Conservation (phyloP, 768 basidiomycete genomes). For the Termitomyces sp. region DNA sequence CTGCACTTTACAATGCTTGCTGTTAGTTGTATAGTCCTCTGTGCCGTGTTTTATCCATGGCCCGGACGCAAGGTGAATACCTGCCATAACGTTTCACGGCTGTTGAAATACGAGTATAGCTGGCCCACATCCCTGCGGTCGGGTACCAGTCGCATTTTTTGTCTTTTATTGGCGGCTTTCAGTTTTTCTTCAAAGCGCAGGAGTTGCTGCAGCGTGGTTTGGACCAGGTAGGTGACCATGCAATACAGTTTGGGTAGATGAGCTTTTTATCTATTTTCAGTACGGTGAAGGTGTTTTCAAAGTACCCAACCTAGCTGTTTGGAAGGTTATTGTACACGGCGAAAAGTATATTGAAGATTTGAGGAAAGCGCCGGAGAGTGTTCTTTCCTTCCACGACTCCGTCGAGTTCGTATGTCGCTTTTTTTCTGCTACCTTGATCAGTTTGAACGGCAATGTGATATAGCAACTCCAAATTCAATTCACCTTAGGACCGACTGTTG, state of each 20-base stretch:
- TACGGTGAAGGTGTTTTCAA: constrained; percentile 16
- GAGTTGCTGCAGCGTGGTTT: constrained; percentile 20
- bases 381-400: not conserved
- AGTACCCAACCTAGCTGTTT: constrained; percentile 13
- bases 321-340: constrained; percentile 32
- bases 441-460: no score
- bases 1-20: no score
- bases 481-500: not conserved
- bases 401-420: not conserved
- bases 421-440: no score
- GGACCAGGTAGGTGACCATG: constrained; percentile 12
- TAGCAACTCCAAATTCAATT: not conserved
- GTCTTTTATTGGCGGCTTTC: constrained; percentile 13
- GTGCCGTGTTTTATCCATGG: not conserved
- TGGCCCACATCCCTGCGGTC: constrained; percentile 17
- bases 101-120: not conserved
- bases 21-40: not conserved
- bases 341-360: constrained; percentile 23
- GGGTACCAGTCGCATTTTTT: constrained; percentile 18
- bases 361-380: not conserved
- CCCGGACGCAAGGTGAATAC: not conserved
- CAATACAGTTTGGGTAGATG: not conserved
- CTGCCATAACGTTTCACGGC: no score
- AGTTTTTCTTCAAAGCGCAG: constrained; percentile 17
- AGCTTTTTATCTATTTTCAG: constrained; percentile 5